These are phyloP conservation scores for Eucalyptus victrix DNA, from an alignment of 345 rosid species.

Conservation along the genomic window DNA sequence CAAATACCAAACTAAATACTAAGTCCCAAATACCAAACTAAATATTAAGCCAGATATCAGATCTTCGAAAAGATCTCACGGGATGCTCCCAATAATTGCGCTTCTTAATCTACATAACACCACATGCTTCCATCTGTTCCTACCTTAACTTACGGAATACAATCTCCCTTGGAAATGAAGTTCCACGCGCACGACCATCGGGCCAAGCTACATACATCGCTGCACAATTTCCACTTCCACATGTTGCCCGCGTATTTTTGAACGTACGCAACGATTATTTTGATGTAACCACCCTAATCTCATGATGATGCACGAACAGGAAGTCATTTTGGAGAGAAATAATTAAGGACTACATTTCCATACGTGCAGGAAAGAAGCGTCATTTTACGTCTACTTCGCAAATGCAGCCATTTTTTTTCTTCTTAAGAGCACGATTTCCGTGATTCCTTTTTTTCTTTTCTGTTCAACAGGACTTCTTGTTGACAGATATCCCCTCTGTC, in stretches of 20 bases:
- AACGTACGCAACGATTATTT: background rate
- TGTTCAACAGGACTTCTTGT: background rate
- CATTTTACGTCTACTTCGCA: background rate
- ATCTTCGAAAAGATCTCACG: background rate
- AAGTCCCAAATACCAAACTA: no score
- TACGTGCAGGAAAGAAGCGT: background rate
- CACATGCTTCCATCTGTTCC: background rate
- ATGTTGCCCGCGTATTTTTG: background rate
- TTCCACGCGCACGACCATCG: background rate
- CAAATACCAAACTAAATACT: no score
- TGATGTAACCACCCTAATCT: background rate
- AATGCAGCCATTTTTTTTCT: background rate
- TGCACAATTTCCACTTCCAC: background rate
- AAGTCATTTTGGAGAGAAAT: no score
- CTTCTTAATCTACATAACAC: background rate
- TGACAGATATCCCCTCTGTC: background rate
- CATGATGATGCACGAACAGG: background rate
- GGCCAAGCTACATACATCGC: background rate
- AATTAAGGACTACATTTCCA: background rate
- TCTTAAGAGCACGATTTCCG: background rate
- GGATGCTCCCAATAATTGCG: background rate
- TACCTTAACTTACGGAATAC: background rate
- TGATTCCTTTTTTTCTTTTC: no score
- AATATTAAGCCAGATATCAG: background rate
- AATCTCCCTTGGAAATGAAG: background rate